Percentiles rank a stretch among this genome's conserved stretches.
phyloP scores from a whole-genome alignment of 2,329 filamentous ascomycete genomes.

The Penicillium crustosum region DNA sequence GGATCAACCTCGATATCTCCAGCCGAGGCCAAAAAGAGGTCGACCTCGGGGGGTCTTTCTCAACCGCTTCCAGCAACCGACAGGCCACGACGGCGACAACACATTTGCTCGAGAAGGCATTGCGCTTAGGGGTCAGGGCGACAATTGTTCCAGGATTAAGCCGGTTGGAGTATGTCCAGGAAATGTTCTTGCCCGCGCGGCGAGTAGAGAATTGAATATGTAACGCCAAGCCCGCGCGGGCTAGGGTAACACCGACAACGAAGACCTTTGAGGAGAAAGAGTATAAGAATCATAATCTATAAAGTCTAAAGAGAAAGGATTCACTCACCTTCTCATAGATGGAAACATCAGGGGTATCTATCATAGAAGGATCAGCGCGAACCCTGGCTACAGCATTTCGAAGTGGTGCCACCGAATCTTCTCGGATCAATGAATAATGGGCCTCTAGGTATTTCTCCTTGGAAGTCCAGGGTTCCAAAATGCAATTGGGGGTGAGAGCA shows the following conservation, averaged over 20 bases:
- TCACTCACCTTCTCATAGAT: constrained; percentile 67
- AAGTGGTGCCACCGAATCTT: constrained; percentile 70
- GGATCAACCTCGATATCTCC: constrained; percentile 68
- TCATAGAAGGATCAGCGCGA: constrained; percentile 52
- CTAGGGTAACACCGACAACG: background rate
- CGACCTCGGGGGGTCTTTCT: constrained; percentile 70
- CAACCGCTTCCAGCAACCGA: constrained; percentile 62
- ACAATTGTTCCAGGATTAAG: constrained; percentile 57
- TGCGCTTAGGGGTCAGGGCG: constrained; percentile 52
- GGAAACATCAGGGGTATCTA: constrained; percentile 58
- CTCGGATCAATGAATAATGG: constrained; percentile 73
- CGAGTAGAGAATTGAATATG: constrained; percentile 21
- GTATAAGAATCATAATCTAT: background rate
- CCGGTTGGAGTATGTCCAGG: constrained; percentile 65
- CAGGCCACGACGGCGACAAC: constrained; percentile 72
- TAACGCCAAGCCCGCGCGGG: background rate
- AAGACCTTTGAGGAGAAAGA: background rate
- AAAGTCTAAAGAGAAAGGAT: too few species aligned
- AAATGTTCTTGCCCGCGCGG: constrained; percentile 64
- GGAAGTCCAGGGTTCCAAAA: constrained; percentile 58
- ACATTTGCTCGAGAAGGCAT: constrained; percentile 65
- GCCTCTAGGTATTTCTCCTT: constrained; percentile 67
- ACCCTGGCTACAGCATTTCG: constrained; percentile 64
- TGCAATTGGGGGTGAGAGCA: constrained; percentile 50
- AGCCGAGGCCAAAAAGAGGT: constrained; percentile 67